Evolutionary conservation across 352 stramenopile genomes (phyloP), one percentile per base, ranked within the genome.

Genomic region (Pythium angustatum): DNA sequence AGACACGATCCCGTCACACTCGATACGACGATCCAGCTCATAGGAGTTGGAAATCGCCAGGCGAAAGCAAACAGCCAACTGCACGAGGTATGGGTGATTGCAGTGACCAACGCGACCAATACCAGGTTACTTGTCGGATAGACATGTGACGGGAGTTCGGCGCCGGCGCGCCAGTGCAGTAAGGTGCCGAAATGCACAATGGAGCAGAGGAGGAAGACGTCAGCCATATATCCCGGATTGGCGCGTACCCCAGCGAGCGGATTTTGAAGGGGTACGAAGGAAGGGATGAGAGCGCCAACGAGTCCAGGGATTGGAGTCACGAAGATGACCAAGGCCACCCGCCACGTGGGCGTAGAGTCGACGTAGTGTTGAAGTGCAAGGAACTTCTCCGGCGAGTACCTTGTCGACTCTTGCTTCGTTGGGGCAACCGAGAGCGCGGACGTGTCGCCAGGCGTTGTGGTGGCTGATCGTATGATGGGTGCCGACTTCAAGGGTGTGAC

Each of bases 21-120:
- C 14, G 49, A 50, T 22, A 1, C 21, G 15, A 55, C 30, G 10
- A 63, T 36, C 45, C 31, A 49, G 26, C 30, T 58, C 31, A 68
- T 56, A 5, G 62, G 62, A 15, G 43, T 38, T 5, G 62, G 53
- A 36, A 63, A 68, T 8, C 52, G 10, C 62, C 62, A 68, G 0
- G 31, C n/a, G 3, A 31, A 44, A 36, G 9, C 19, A 17, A 27
- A 61, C 5, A 3, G 24, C 2, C 2, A 22, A 17, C 8, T 47
- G 36, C 11, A 44, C 3, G 24, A 21, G 19, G 12, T 19, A 34
- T 53, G 47, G 7, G 17, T 6, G 7, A 19, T 5, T n/a, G 49
- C 26, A 8, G 21, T 21, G 17, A 50, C 47, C 19, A 40, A 48
- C 17, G 27, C n/a, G 24, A 51, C 28, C 6, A 30, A 11, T 30